Percentiles rank a stretch among this genome's conserved stretches.
phyloP scores from a whole-genome alignment of 345 rosid genomes.

The Hibiscus trionum region DNA sequence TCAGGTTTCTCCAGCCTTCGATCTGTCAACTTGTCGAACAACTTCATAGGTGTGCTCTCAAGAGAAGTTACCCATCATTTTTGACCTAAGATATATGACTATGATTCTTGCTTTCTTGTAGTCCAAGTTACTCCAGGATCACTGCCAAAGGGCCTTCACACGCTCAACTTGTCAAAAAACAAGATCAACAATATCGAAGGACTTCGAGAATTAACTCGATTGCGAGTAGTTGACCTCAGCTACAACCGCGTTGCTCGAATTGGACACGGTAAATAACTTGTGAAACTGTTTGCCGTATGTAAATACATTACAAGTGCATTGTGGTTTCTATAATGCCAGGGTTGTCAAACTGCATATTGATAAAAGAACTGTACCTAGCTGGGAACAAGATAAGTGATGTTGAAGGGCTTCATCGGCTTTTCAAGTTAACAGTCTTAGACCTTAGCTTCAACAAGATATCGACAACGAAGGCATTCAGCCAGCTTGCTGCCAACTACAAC shows the following conservation, averaged over 20 bases:
- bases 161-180: slow-evolving; percentile 71
- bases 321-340: slow-evolving; percentile 32
- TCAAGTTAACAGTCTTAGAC: slow-evolving; percentile 79
- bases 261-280: slow-evolving; percentile 61
- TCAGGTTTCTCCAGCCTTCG: slow-evolving; percentile 70
- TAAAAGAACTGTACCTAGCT: slow-evolving; percentile 82
- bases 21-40: slow-evolving; percentile 71
- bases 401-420: slow-evolving; percentile 80
- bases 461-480: slow-evolving; percentile 74
- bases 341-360: slow-evolving; percentile 69
- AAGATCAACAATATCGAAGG: slow-evolving; percentile 77
- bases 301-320: neutral
- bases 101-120: slow-evolving; percentile 25
- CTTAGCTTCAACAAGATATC: slow-evolving; percentile 92
- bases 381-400: slow-evolving; percentile 86
- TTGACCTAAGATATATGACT: neutral
- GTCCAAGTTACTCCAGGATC: slow-evolving; percentile 61
- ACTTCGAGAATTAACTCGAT: slow-evolving; percentile 65
- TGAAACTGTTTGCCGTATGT: neutral
- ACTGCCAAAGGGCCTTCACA: slow-evolving; percentile 80
- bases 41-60: slow-evolving; percentile 58
- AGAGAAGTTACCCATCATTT: neutral
- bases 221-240: slow-evolving; percentile 77
- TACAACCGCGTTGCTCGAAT: slow-evolving; percentile 80
- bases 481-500: slow-evolving; percentile 84